phyloP scores from a whole-genome alignment of 2,329 filamentous ascomycete species.

The Ceratocystis cubensis region DNA sequence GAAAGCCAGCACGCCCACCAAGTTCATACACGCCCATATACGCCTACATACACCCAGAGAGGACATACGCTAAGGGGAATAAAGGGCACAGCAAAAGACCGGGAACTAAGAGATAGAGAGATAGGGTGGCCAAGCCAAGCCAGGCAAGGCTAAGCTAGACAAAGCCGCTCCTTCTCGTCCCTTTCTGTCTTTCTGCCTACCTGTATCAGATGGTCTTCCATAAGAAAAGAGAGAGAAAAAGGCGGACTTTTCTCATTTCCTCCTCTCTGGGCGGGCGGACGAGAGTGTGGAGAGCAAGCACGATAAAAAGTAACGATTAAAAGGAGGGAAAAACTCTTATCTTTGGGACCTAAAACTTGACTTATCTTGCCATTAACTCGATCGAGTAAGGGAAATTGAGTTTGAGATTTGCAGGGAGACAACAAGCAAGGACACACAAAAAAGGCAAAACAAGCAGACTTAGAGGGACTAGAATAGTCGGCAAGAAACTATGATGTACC shows the following conservation, averaged over 20 bases:
- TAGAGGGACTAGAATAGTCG: neutral
- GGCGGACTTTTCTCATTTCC: neutral
- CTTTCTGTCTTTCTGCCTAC: neutral
- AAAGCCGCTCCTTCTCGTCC: neutral
- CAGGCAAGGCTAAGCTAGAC: neutral
- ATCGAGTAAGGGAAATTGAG: neutral
- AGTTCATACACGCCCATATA: neutral
- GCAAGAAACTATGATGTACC: too few relatives aligned
- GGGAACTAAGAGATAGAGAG: neutral
- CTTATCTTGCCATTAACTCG: slow-evolving; percentile 1
- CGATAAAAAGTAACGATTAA: neutral
- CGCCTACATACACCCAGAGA: too few relatives aligned
- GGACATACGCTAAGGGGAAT: too few relatives aligned
- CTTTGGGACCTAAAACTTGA: neutral
- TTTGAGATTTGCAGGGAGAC: neutral
- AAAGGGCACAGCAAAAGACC: neutral
- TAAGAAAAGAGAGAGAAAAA: neutral
- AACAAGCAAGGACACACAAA: neutral
- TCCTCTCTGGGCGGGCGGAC: neutral
- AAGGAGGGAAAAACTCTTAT: neutral
- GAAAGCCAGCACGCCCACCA: neutral
- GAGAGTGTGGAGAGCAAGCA: neutral
- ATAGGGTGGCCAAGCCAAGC: neutral
- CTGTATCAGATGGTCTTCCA: neutral
- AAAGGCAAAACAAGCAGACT: neutral